Base-by-base conservation (phyloP, 2,329 filamentous ascomycete genomes). In the Aureobasidium sp. region DNA sequence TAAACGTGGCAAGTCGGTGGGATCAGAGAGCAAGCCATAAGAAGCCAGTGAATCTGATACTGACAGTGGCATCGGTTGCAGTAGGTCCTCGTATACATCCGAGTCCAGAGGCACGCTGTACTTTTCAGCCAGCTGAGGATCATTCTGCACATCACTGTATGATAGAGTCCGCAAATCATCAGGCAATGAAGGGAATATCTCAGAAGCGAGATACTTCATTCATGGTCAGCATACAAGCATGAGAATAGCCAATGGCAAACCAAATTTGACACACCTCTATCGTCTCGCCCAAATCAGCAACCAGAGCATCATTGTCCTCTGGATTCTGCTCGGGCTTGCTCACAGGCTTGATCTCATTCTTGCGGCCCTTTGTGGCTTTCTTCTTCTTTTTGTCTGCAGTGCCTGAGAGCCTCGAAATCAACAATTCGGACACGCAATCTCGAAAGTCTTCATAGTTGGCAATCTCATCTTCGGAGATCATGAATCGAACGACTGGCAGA, bases 231-330 rank as follows among this genome's bases (percentile, higher is more conserved):
- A 56, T 41, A 14, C 11, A 15, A 14, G 22, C 3, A 37, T 9
- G 9, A 41, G 11, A 34, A 3, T 11, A 34, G 15, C 1, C 12
- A 47, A 47, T 9, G 20, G 20, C 25, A 44, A 12, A 22, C 2
- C 27, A 14, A 14, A 3, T 25, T 20, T 9, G 14, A 62, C 69
- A 42, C 76, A 84, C 82, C 68, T 92, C 86, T 60, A 89, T 85
- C 74, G 95, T 95, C 1, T 95, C 91, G 29, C 84, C 83, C 25
- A 94, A 75, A 61, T 92, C 89, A 67, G 88, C 87, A 5, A 82
- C 83, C 34, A 59, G 42, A 41, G 56, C 42, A 67, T 84, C 78
- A 20, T 74, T 70, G 11, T 65, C 66, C 12, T 62, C 65, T 41
- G 65, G 61, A 17, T 64, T 65, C 17, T 48, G 51, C 12, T 62